Base-by-base conservation (phyloP, 2,329 filamentous ascomycete genomes). In the Neofusicoccum laricinum region DNA sequence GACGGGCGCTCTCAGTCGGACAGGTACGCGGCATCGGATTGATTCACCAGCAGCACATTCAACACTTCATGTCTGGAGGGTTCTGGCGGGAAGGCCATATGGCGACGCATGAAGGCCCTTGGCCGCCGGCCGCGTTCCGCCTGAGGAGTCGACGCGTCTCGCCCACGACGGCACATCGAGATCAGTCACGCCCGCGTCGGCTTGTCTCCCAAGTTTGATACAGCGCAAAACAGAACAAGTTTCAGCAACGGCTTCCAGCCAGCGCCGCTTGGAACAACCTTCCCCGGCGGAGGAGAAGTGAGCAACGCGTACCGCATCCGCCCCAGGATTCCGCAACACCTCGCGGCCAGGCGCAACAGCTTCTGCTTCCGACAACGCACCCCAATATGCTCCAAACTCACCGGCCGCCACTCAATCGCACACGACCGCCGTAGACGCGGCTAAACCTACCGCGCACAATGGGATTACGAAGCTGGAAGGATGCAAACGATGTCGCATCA, bases 401-500 rank as follows among this genome's bases (percentile, higher is more conserved):
- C 55, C 55, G 55, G 30, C 14, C 25, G 43, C 17, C 21, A 4
- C 19, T 21, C 21, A 14, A 21, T 17, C 10, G 41, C 40, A 40
- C 14, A 36, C 10, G 17, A 12, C 14, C 38, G 53, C 53, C 53
- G 25, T 34, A 36, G 25, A 19, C 55, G 30, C 55, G 55, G 55
- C 55, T 59, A 46, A 34, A 59, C 55, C 55, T 59, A 36, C 55
- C 55, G 12, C 21, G 17, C 19, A 19, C 11, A 36, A 51, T 36
- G 25, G 5, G 40, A 46, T 59, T 45, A 45, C 43, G 15, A 59
- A 59, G 55, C 43, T 59, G 41, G 40, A 45, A 59, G 55, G 55
- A 59, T 59, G 55, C 55, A 59, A 34, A 59, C 40, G 40, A 59
- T 46, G 55, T 59, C 55, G 55, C 55, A 59, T 59, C 55, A 59